Conservation (phyloP, 2,329 filamentous ascomycete genomes). For the Remersonia thermophila region DNA sequence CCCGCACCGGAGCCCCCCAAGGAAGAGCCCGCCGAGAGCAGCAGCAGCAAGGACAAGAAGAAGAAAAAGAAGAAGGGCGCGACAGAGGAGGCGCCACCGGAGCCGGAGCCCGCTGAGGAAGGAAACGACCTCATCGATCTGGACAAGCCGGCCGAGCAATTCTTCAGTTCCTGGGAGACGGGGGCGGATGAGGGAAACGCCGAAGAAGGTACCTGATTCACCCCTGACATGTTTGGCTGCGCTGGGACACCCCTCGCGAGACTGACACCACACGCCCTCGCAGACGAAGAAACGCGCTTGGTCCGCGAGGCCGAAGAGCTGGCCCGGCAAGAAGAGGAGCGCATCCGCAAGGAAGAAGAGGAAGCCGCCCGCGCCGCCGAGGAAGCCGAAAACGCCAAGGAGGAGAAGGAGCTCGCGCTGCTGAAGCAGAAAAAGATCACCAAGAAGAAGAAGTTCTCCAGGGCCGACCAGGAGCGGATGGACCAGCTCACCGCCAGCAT, state of each 20-base stretch:
- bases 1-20: conserved; percentile 20
- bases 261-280: conserved; percentile 25
- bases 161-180: conserved; percentile 47
- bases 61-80: conserved; percentile 18
- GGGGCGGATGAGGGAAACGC: conserved; percentile 32
- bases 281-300: conserved; percentile 11
- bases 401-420: conserved; percentile 27
- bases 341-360: conserved; percentile 13
- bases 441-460: conserved; percentile 33
- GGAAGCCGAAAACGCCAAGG: conserved; percentile 10
- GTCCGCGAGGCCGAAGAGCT: conserved; percentile 25
- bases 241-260: conserved; percentile 21
- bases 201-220: conserved; percentile 13
- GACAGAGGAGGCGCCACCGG: conserved; percentile 12
- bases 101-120: conserved; percentile 16
- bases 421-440: conserved; percentile 40
- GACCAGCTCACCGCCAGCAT: conserved; percentile 25
- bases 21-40: conserved; percentile 12
- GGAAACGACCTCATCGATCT: conserved; percentile 25
- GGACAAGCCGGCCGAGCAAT: conserved; percentile 25
- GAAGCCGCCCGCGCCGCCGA: conserved; percentile 15
- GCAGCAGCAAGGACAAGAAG: conserved; percentile 25
- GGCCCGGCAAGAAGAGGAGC: conserved; percentile 20
- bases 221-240: too few relatives aligned
- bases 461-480: conserved; percentile 34